phyloP scores from a whole-genome alignment of 2,329 filamentous ascomycete species.

The Mycosphaerella arachidis region DNA sequence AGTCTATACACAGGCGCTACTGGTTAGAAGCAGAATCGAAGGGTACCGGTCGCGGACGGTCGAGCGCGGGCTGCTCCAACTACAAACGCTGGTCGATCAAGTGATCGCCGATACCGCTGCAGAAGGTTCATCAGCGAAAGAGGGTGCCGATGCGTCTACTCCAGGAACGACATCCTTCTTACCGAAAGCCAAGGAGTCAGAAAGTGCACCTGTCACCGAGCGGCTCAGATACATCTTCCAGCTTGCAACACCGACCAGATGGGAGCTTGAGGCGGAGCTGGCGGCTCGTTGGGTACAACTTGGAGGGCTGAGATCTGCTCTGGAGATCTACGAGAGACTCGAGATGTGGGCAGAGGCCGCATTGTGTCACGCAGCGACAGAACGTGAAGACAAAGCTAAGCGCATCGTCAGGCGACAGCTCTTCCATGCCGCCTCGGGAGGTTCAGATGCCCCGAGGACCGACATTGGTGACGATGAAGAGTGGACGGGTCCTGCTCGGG shows the following conservation, averaged over 20 bases:
- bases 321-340: conserved; percentile 92
- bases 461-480: conserved; percentile 38
- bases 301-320: conserved; percentile 79
- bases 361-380: conserved; percentile 74
- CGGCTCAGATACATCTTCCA: conserved; percentile 80
- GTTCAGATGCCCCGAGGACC: conserved; percentile 35
- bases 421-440: conserved; percentile 58
- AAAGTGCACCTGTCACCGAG: conserved; percentile 72
- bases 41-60: conserved; percentile 80
- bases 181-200: conserved; percentile 66
- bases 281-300: conserved; percentile 88
- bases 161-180: conserved; percentile 63
- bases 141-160: conserved; percentile 43
- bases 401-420: conserved; percentile 72
- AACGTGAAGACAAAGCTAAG: conserved; percentile 78
- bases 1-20: conserved; percentile 87
- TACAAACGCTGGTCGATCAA: conserved; percentile 93
- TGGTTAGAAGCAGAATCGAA: conserved; percentile 87
- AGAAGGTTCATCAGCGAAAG: conserved; percentile 13
- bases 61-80: conserved; percentile 82
- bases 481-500: conserved; percentile 64
- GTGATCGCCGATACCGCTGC: conserved; percentile 74
- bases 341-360: conserved; percentile 94
- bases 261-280: conserved; percentile 91
- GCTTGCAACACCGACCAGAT: conserved; percentile 76